Evolutionary conservation across 2,329 filamentous ascomycete genomes (phyloP).

Genomic region (Colletotrichum filicis): DNA sequence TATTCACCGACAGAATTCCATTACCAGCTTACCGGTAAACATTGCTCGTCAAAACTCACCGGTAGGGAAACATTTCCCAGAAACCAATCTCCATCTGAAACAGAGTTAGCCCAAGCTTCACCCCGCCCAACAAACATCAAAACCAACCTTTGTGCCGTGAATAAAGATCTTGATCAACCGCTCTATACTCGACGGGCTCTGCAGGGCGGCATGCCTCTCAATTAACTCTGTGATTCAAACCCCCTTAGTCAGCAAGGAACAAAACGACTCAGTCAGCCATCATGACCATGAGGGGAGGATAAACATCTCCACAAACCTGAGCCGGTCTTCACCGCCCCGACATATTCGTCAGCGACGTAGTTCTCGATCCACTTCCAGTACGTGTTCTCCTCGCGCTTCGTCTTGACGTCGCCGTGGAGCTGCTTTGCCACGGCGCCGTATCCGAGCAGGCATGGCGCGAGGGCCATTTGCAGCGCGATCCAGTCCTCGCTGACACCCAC

Average conservation of each 20-base stretch:
- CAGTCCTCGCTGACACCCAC: constrained; percentile 89
- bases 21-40: neutral
- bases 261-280: neutral
- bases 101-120: constrained; percentile 1
- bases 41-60: constrained; percentile 29
- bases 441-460: constrained; percentile 90
- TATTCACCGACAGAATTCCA: neutral
- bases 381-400: constrained; percentile 71
- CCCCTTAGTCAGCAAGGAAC: neutral
- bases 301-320: constrained; percentile 62
- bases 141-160: constrained; percentile 81
- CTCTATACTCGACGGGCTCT: constrained; percentile 81
- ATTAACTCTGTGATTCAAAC: constrained; percentile 67
- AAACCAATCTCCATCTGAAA: constrained; percentile 64
- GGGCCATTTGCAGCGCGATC: constrained; percentile 84
- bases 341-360: constrained; percentile 85
- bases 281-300: neutral
- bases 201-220: constrained; percentile 78
- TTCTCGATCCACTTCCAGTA: constrained; percentile 95
- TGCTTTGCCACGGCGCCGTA: constrained; percentile 84
- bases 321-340: constrained; percentile 75
- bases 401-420: constrained; percentile 71
- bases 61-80: constrained; percentile 63
- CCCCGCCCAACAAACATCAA: neutral
- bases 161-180: constrained; percentile 87